Evolutionary conservation across 2,329 filamentous ascomycete species (phyloP), one percentile per base, ranked within the genome.

Genomic region (Paecilomyces formosus): DNA sequence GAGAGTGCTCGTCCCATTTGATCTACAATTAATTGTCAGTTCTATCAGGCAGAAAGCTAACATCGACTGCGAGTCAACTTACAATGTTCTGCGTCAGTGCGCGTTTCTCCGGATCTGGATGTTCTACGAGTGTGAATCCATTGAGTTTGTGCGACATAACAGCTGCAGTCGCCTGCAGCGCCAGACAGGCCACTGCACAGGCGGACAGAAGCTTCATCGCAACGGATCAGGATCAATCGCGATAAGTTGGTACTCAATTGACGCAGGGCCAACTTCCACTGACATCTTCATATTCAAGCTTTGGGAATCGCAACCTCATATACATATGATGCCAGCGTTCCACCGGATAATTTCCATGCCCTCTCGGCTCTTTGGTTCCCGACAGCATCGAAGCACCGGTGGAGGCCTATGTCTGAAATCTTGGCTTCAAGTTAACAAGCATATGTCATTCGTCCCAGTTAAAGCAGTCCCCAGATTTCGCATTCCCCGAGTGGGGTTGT

Each of bases 1-100:
- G 75, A 0, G 88, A 89, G 63, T 89, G 78, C 50, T 88, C 80
- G 69, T 92, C 88, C 84, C 87, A 92, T 53, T 86, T 89, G 21
- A 89, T 81, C 74, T 76, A 59, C 5, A 5, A 26, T 26, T 26
- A 35, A 13, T 3, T 13, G 9, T 60, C 54, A 65, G 54, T 15
- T 28, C 22, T 12, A 2, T 55, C 24, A 30, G 4, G 45, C 45
- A 35, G 28, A 2, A n/a, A 45, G 8, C 11, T 9, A 26, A 11
- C 7, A 39, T 45, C 2, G 6, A 13, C 22, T 24, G 7, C 21
- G 6, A 2, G 21, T 22, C 35, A 39, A 73, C 79, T 65, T 62
- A 85, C 83, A 65, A 84, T 79, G 68, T 84, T 76, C 66, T 85
- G 83, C 53, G 85, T 67, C 24, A 75, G 69, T 58, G 77, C 80